phyloP scores from a whole-genome alignment of 2,329 filamentous ascomycete genomes.

The Chaetomium sp. region DNA sequence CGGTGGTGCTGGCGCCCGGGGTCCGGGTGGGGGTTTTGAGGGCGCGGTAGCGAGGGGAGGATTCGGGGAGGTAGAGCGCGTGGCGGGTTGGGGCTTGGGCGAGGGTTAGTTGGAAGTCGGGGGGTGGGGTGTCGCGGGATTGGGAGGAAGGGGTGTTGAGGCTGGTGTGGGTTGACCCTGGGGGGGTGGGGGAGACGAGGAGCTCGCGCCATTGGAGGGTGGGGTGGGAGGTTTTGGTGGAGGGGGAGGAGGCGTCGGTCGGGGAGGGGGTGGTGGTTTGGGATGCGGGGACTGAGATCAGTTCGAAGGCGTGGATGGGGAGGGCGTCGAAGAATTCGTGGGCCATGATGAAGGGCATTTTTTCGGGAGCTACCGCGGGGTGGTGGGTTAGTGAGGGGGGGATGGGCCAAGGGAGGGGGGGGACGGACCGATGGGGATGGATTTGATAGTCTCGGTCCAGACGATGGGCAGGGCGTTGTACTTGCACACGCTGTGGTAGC shows the following conservation, averaged over 20 bases:
- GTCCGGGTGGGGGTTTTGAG: conserved; percentile 68
- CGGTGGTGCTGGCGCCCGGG: conserved; percentile 64
- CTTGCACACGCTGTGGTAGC: conserved; percentile 74
- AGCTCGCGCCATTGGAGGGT: conserved; percentile 77
- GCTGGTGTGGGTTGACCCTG: conserved; percentile 54
- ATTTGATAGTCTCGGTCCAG: conserved; percentile 87
- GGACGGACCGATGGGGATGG: conserved; percentile 69
- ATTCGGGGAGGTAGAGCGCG: conserved; percentile 80
- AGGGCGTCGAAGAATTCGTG: conserved; percentile 99
- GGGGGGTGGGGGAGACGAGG: conserved; percentile 70
- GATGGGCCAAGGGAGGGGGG: conserved; percentile 18
- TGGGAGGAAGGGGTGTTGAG: conserved; percentile 57
- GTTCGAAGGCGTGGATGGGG: conserved; percentile 93
- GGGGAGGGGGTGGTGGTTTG: conserved; percentile 46
- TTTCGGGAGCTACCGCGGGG: conserved; percentile 56
- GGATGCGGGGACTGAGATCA: conserved; percentile 52
- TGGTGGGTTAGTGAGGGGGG: conserved; percentile 15
- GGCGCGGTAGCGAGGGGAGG: conserved; percentile 75
- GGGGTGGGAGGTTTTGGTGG: conserved; percentile 42
- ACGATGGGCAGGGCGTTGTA: conserved; percentile 73
- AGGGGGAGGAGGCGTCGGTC: conserved; percentile 46
- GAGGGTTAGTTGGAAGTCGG: conserved; percentile 86
- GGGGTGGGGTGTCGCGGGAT: conserved; percentile 55
- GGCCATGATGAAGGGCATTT: conserved; percentile 88
- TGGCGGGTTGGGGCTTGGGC: conserved; percentile 77